Conservation (phyloP, 2,329 filamentous ascomycete species). For the Sporothrix brasiliensis region DNA sequence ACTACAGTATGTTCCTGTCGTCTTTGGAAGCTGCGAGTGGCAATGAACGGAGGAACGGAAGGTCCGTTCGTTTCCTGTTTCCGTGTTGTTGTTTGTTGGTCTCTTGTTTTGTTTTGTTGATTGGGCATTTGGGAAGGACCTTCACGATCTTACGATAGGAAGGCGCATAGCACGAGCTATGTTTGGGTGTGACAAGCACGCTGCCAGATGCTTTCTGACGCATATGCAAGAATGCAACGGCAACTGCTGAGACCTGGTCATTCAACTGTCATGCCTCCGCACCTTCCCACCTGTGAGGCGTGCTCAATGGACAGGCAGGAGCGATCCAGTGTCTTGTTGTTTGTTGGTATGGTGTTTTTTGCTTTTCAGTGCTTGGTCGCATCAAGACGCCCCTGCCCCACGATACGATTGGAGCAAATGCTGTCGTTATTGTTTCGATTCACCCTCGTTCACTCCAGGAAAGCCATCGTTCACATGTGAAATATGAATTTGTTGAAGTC, state of each 20-base stretch:
- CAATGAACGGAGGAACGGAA: constrained; percentile 23
- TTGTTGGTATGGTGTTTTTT: background rate
- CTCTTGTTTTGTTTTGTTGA: constrained; percentile 7
- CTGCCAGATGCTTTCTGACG: constrained; percentile 19
- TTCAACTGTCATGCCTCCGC: background rate
- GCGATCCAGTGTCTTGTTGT: background rate
- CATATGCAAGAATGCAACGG: constrained; percentile 7
- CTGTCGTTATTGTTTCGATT: background rate
- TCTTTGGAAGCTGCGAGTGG: constrained; percentile 20
- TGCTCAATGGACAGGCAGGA: background rate
- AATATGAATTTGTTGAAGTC: background rate
- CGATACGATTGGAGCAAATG: background rate
- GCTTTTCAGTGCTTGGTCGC: background rate
- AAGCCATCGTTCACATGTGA: background rate
- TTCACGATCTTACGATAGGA: constrained; percentile 13
- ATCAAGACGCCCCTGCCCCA: background rate
- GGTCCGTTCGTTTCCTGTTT: constrained; percentile 1
- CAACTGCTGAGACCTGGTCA: background rate
- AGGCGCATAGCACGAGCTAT: background rate
- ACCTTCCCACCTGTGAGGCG: constrained; percentile 1
- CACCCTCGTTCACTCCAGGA: background rate
- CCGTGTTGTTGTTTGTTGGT: constrained; percentile 22
- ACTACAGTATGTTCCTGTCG: background rate
- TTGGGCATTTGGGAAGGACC: constrained; percentile 17
- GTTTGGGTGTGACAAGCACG: background rate